Evolutionary conservation across 1,139 yeast species (phyloP).

Genomic region (Wickerhamomyces sp.): DNA sequence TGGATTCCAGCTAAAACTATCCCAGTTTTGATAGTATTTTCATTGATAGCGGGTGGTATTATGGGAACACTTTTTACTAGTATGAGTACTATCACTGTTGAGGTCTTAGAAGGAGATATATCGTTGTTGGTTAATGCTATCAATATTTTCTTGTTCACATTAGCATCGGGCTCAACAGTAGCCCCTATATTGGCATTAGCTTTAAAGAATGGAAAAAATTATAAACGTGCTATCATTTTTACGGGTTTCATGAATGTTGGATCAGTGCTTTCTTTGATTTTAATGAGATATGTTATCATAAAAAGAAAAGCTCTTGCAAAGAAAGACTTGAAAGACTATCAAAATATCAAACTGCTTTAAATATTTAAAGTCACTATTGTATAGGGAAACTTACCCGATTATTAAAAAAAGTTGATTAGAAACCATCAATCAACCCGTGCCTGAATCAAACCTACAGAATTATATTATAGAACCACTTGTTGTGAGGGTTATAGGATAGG

Average conservation of each 20-base stretch:
- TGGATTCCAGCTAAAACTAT: constrained; percentile 53
- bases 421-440: too few relatives aligned
- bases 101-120: not conserved
- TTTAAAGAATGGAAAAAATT: not conserved
- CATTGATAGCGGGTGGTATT: constrained; percentile 39
- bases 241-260: constrained; percentile 1
- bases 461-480: too few relatives aligned
- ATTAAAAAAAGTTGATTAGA: too few relatives aligned
- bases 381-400: too few relatives aligned
- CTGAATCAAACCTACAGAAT: too few relatives aligned
- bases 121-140: not conserved
- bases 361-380: not conserved
- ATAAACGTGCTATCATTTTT: not conserved
- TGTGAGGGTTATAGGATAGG: too few relatives aligned
- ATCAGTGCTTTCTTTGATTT: not conserved
- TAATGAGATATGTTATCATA: not conserved
- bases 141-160: not conserved
- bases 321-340: not conserved
- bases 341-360: not conserved
- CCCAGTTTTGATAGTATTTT: constrained; percentile 42
- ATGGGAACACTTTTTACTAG: constrained; percentile 36
- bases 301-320: not conserved
- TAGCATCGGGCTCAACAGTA: not conserved
- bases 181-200: constrained; percentile 1
- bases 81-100: constrained; percentile 1